Evolutionary conservation across 257 asterid species (phyloP).

Genomic region (Salvia hispanica): DNA sequence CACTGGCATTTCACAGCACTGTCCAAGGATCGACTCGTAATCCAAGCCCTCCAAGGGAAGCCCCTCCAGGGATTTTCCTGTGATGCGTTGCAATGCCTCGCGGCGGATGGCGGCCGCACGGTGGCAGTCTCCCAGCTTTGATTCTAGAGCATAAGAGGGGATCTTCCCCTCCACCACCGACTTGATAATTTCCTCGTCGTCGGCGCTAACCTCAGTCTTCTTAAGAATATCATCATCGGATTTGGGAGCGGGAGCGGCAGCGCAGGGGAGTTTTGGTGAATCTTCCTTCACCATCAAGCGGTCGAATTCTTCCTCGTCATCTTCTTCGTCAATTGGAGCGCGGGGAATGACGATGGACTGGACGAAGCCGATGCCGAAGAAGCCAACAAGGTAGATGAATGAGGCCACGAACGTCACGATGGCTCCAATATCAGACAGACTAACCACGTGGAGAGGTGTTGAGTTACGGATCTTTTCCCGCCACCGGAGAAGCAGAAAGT

Average conservation of each 20-base stretch:
- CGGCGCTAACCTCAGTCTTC: not conserved
- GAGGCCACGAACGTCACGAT: slow-evolving; percentile 38
- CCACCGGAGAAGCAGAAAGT: slow-evolving; percentile 45
- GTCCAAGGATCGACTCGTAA: slow-evolving; percentile 46
- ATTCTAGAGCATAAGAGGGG: slow-evolving; percentile 45
- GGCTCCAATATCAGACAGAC: slow-evolving; percentile 42
- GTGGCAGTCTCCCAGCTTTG: slow-evolving; percentile 44
- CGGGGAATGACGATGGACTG: slow-evolving; percentile 39
- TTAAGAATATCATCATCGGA: slow-evolving; percentile 1
- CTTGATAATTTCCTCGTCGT: slow-evolving; percentile 40
- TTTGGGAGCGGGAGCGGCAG: slow-evolving; percentile 30
- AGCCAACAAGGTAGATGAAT: slow-evolving; percentile 40
- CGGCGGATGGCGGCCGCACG: slow-evolving; percentile 50
- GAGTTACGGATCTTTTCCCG: slow-evolving; percentile 49
- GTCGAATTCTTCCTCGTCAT: slow-evolving; percentile 33
- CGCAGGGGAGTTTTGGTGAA: slow-evolving; percentile 30
- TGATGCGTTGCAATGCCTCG: slow-evolving; percentile 45
- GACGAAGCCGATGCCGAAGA: slow-evolving; percentile 42
- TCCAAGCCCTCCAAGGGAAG: slow-evolving; percentile 42
- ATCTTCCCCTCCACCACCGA: slow-evolving; percentile 41
- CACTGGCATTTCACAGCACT: slow-evolving; percentile 53
- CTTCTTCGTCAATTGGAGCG: slow-evolving; percentile 31
- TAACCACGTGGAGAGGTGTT: slow-evolving; percentile 42
- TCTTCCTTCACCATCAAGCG: slow-evolving; percentile 35
- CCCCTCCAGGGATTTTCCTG: slow-evolving; percentile 43